A percentile compares a stretch with the other conserved stretches of the same genome.
Conservation (phyloP, 768 basidiomycete species). For the Mycena vitilis region DNA sequence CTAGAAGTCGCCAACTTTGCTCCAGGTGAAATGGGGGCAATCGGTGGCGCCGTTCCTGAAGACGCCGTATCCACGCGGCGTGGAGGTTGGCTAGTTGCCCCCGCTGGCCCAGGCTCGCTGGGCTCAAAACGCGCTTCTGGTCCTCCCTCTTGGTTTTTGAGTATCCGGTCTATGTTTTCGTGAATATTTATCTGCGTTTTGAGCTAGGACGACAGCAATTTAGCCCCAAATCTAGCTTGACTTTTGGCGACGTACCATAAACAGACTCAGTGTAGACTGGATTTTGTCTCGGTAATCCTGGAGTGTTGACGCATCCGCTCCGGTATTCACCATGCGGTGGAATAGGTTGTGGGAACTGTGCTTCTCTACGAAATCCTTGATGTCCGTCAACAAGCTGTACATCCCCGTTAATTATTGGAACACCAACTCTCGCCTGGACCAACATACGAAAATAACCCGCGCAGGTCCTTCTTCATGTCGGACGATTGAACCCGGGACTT, state of each 20-base stretch:
- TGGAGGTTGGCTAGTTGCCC: not conserved
- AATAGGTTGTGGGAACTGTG: constrained; percentile 1
- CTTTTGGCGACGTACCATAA: not conserved
- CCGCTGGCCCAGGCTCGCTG: not conserved
- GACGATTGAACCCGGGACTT: not conserved
- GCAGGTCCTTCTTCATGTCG: not conserved
- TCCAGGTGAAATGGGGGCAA: too few species aligned
- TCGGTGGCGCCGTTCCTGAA: too few species aligned
- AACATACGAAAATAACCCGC: not conserved
- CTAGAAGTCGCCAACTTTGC: too few species aligned
- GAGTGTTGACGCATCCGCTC: not conserved
- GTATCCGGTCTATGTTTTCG: not conserved
- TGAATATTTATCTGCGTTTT: not conserved
- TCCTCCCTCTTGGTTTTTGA: not conserved
- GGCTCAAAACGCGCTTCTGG: not conserved
- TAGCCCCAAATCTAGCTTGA: not conserved
- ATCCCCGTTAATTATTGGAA: not conserved
- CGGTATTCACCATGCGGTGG: not conserved
- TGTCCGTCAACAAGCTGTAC: not conserved
- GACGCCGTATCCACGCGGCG: too few species aligned
- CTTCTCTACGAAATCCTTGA: not conserved
- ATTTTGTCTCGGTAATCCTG: constrained; percentile 8
- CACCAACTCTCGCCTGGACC: not conserved
- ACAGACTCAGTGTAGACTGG: constrained; percentile 5
- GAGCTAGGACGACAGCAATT: not conserved